Conservation (phyloP, 208 protist genomes). For the Leptomonas seymouri region DNA sequence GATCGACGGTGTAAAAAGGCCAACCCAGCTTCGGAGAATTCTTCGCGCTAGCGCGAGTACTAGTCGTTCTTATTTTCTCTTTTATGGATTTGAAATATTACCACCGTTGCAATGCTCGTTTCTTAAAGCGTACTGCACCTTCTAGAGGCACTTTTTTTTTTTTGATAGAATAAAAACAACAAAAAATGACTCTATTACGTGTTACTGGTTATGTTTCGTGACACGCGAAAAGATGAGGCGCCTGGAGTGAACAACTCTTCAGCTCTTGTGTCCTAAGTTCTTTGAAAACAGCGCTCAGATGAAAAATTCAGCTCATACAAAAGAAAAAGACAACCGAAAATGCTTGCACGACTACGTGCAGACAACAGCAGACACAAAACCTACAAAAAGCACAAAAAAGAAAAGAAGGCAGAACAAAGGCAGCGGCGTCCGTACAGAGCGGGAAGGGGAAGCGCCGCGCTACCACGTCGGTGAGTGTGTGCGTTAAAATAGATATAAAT, state of each 20-base stretch:
- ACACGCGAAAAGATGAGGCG: too few species aligned
- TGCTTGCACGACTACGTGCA: too few species aligned
- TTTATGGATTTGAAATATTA: background rate
- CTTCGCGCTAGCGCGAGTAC: background rate
- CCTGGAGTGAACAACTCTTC: too few species aligned
- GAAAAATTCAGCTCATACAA: background rate
- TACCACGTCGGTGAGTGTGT: too few species aligned
- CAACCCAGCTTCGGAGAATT: too few species aligned
- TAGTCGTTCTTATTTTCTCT: conserved; percentile 10
- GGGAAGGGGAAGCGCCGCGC: background rate
- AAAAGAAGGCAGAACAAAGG: background rate
- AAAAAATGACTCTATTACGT: conserved; percentile 3
- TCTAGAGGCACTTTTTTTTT: conserved; percentile 9
- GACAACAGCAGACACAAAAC: too few species aligned
- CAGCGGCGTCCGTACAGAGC: background rate
- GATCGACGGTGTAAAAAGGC: too few species aligned
- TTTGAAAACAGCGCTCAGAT: background rate
- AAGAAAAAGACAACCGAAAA: background rate
- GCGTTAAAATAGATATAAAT: too few species aligned
- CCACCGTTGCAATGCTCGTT: too few species aligned
- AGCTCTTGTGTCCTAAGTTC: background rate
- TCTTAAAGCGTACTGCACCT: too few species aligned
- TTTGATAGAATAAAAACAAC: conserved; percentile 5
- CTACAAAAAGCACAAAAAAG: background rate
- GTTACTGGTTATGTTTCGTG: too few species aligned